phyloP scores from a whole-genome alignment of 306 rosid genomes.

The Vigna radiata region DNA sequence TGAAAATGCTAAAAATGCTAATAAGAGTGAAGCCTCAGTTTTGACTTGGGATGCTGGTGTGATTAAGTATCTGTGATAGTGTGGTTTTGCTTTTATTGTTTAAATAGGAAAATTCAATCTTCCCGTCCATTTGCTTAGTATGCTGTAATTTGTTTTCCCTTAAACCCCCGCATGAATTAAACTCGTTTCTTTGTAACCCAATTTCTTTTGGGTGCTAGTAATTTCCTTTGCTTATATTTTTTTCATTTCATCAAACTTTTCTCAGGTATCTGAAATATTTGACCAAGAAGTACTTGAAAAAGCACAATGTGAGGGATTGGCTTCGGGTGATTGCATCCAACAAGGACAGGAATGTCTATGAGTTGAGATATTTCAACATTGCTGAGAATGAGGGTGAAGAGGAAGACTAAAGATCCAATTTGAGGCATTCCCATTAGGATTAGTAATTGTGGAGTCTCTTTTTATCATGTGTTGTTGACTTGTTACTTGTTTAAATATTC shows the following conservation, averaged over 20 bases:
- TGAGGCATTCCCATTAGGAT: conserved; percentile 40
- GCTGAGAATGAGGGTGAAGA: conserved; percentile 97
- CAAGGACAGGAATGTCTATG: conserved; percentile 85
- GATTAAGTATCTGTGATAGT: background rate
- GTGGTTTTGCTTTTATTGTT: background rate
- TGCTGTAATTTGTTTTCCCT: background rate
- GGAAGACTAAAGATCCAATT: conserved; percentile 62
- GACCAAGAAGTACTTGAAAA: conserved; percentile 95
- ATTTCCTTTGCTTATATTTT: background rate
- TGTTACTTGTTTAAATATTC: conserved; percentile 41
- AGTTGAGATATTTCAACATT: conserved; percentile 93
- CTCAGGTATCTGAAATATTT: conserved; percentile 81
- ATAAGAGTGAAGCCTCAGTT: background rate
- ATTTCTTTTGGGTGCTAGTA: background rate
- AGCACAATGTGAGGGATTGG: conserved; percentile 97
- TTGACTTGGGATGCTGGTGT: background rate
- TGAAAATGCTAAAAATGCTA: background rate
- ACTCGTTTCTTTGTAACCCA: background rate
- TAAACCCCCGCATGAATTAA: background rate
- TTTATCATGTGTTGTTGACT: conserved; percentile 33
- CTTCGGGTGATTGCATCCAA: conserved; percentile 91
- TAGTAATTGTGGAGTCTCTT: conserved; percentile 29
- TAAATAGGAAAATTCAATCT: background rate
- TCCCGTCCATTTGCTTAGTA: background rate
- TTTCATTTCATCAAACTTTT: background rate